These are phyloP conservation scores for Elsinoe ampelina DNA, from an alignment of 2,329 filamentous ascomycete species.

Conservation along the genomic window DNA sequence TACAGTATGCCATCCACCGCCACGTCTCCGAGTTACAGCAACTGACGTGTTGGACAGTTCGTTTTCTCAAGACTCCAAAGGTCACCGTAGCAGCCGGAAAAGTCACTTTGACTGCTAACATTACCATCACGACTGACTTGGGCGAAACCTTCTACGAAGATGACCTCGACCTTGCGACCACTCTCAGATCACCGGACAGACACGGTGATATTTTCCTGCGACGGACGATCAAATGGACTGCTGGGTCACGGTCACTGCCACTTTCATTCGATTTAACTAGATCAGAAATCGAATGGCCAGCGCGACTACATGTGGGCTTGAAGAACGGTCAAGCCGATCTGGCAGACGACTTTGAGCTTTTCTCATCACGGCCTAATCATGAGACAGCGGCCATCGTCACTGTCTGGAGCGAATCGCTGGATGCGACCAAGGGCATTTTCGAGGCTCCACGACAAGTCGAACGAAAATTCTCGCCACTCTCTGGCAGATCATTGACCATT, in stretches of 20 bases:
- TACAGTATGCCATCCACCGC: constrained; percentile 17
- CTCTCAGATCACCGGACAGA: constrained; percentile 25
- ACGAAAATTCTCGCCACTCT: constrained; percentile 41
- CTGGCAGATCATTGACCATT: constrained; percentile 38
- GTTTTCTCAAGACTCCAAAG: constrained; percentile 57
- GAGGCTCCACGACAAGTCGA: constrained; percentile 46
- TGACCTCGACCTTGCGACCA: constrained; percentile 36
- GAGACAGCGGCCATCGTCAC: constrained; percentile 43
- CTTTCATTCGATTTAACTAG: constrained; percentile 34
- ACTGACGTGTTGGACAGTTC: constrained; percentile 31
- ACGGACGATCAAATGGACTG: constrained; percentile 36
- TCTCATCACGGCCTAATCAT: not conserved
- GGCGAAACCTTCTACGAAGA: constrained; percentile 54
- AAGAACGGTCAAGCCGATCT: constrained; percentile 23
- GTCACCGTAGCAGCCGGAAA: constrained; percentile 32
- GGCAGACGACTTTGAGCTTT: constrained; percentile 22
- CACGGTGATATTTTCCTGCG: constrained; percentile 34
- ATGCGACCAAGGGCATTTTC: constrained; percentile 28
- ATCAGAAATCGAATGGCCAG: constrained; percentile 30
- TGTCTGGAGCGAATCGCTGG: constrained; percentile 45
- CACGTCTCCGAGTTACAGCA: not conserved
- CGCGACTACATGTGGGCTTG: constrained; percentile 33
- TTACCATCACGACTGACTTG: constrained; percentile 61
- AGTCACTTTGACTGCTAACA: constrained; percentile 40
- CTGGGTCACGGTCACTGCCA: constrained; percentile 35